phyloP scores from a whole-genome alignment of 441 rosid species.

The Breynia disticha region DNA sequence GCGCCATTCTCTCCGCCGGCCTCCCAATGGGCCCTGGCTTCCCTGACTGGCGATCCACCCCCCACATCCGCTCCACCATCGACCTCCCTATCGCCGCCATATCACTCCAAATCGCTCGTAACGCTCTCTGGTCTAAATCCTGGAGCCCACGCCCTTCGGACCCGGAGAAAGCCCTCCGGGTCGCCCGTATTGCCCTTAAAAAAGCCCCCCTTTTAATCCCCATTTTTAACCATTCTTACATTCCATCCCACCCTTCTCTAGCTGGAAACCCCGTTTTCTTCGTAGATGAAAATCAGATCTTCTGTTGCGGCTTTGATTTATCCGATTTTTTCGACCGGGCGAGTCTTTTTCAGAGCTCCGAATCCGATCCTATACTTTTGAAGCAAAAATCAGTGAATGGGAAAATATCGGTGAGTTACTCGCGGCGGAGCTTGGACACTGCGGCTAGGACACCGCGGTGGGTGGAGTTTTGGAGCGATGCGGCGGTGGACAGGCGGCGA shows the following conservation, averaged over 20 bases:
- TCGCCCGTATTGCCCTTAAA: conserved; percentile 77
- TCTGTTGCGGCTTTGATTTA: conserved; percentile 90
- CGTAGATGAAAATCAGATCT: conserved; percentile 77
- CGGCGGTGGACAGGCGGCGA: conserved; percentile 67
- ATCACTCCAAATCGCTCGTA: conserved; percentile 83
- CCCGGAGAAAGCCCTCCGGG: conserved; percentile 75
- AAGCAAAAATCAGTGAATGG: conserved; percentile 58
- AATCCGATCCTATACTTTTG: conserved; percentile 26
- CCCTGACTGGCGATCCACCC: conserved; percentile 82
- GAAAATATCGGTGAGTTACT: conserved; percentile 35
- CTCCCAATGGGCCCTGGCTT: conserved; percentile 79
- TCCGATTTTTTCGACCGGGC: conserved; percentile 77
- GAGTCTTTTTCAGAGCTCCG: conserved; percentile 42
- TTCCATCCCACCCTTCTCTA: conserved; percentile 78
- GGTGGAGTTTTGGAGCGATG: conserved; percentile 97
- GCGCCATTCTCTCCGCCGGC: conserved; percentile 80
- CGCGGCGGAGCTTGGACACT: conserved; percentile 59
- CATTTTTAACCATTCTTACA: conserved; percentile 83
- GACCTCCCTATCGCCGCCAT: conserved; percentile 86
- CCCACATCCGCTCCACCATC: conserved; percentile 69
- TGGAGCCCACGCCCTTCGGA: conserved; percentile 84
- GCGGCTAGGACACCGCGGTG: conserved; percentile 64
- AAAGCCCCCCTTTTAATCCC: conserved; percentile 87
- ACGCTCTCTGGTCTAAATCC: conserved; percentile 78
- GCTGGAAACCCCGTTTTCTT: conserved; percentile 93